phyloP scores from a whole-genome alignment of 768 basidiomycete species.

The Candolleomyces aberdarensis region DNA sequence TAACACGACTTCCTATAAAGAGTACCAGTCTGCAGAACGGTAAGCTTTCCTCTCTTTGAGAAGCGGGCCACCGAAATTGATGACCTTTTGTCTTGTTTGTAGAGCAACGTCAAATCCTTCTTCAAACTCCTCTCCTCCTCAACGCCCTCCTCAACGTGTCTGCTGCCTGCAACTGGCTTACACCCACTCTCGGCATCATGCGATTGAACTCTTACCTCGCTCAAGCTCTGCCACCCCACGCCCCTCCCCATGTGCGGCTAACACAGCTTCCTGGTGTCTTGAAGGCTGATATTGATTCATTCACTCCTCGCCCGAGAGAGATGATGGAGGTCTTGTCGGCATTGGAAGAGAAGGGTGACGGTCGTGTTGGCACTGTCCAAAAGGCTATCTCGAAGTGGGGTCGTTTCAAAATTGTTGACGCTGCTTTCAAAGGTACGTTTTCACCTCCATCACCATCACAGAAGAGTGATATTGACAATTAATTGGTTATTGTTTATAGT shows the following conservation, averaged over 20 bases:
- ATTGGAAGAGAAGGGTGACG: constrained; percentile 53
- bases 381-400: constrained; percentile 72
- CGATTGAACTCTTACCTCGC: constrained; percentile 78
- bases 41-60: too few species aligned
- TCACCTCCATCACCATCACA: too few species aligned
- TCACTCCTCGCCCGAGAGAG: constrained; percentile 35
- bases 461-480: too few species aligned
- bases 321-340: constrained; percentile 43
- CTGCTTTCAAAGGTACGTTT: constrained; percentile 76
- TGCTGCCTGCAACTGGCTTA: constrained; percentile 85
- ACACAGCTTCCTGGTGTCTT: constrained; percentile 80
- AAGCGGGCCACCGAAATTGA: too few species aligned
- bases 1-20: constrained; percentile 63
- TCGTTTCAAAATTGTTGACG: constrained; percentile 73
- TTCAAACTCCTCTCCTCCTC: constrained; percentile 69
- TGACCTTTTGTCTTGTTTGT: constrained; percentile 32
- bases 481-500: constrained; percentile 41
- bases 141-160: constrained; percentile 81
- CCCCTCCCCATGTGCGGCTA: constrained; percentile 44
- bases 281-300: constrained; percentile 40
- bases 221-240: constrained; percentile 72
- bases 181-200: constrained; percentile 74
- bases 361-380: constrained; percentile 48
- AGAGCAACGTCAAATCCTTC: constrained; percentile 74
- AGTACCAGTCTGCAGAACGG: constrained; percentile 49